phyloP scores from a whole-genome alignment of 768 basidiomycete species.

The Tylopilus intermedius region DNA sequence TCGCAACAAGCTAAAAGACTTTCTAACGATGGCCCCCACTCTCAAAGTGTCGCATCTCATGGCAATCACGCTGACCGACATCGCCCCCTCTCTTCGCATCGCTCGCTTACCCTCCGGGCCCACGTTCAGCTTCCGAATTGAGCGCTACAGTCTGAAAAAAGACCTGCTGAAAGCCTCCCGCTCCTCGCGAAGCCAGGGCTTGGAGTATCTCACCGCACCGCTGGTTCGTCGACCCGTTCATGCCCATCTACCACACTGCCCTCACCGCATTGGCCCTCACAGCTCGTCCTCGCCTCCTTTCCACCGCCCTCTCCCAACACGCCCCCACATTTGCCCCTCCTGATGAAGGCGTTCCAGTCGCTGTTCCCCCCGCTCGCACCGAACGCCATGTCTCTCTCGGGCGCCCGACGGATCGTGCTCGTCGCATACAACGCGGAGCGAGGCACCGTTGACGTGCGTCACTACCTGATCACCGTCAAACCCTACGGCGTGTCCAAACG shows the following conservation, averaged over 20 bases:
- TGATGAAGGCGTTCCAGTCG: slow-evolving; percentile 95
- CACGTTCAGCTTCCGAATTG: slow-evolving; percentile 87
- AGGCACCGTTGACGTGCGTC: slow-evolving; percentile 86
- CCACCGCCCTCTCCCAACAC: slow-evolving; percentile 68
- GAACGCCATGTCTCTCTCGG: slow-evolving; percentile 71
- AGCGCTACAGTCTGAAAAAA: slow-evolving; percentile 88
- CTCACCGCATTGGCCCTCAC: background rate
- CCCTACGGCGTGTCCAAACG: slow-evolving; percentile 91
- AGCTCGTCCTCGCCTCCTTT: slow-evolving; percentile 88
- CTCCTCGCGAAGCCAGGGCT: slow-evolving; percentile 68
- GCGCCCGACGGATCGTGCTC: slow-evolving; percentile 90
- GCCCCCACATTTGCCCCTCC: slow-evolving; percentile 80
- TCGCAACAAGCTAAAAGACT: slow-evolving; percentile 90
- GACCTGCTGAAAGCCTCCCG: slow-evolving; percentile 67
- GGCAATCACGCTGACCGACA: slow-evolving; percentile 82
- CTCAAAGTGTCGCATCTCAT: slow-evolving; percentile 90
- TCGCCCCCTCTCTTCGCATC: slow-evolving; percentile 83
- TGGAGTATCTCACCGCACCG: slow-evolving; percentile 90
- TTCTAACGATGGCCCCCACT: slow-evolving; percentile 84
- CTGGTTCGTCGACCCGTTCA: slow-evolving; percentile 50
- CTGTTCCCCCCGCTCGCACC: slow-evolving; percentile 92
- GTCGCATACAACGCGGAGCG: slow-evolving; percentile 85
- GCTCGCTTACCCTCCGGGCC: slow-evolving; percentile 86
- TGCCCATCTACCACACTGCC: background rate
- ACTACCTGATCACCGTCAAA: slow-evolving; percentile 93